Base-by-base conservation (phyloP, 129 eudicot species). In the Arctium minus region DNA sequence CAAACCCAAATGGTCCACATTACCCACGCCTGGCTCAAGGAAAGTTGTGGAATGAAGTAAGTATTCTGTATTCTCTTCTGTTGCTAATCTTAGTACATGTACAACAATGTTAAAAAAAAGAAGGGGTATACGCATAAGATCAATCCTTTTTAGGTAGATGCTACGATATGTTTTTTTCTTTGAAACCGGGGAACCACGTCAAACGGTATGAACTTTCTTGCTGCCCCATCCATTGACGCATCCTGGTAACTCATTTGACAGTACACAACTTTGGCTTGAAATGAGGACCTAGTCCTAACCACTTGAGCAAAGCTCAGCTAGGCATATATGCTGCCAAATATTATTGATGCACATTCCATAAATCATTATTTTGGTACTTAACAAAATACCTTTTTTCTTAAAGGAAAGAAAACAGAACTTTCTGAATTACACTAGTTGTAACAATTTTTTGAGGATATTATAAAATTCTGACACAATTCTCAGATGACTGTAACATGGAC, bases 11-110 rank as follows among this genome's bases (percentile, higher is more conserved):
- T 56, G 94, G 90, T 69, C 97, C 97, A 60, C 88, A 83, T 74
- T 92, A 92, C 80, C 97, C 97, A 12, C 90, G 97, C 48, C 74
- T 92, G 56, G 97, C 97, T 9, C 97, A 92, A 86, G 97, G 97
- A 65, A 87, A 85, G 84, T 70, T 71, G 11, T 92, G 97, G 97
- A 77, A 92, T 80, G 97, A 92, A 86, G 97, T 89, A 85, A 86
- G 92, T 73, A 65, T 50, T 44, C 37, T 65, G 92, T 73, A 65
- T 50, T 44, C 46, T 65, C 27, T 30, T 22, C 15, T 15, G 8
- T 42, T 42, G 6, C 32, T 64, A 18, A 64, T 60, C 31, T 18
- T 64, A 18, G 5, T 22, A 64, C 0, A 64, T 22, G 31, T 64
- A 64, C 70, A 64, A 6, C 8, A 17, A 6, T 64, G 70, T 31